Evolutionary conservation across 345 rosid species (phyloP), one percentile per base, ranked within the genome.

Genomic region (Barbarea vulgaris): DNA sequence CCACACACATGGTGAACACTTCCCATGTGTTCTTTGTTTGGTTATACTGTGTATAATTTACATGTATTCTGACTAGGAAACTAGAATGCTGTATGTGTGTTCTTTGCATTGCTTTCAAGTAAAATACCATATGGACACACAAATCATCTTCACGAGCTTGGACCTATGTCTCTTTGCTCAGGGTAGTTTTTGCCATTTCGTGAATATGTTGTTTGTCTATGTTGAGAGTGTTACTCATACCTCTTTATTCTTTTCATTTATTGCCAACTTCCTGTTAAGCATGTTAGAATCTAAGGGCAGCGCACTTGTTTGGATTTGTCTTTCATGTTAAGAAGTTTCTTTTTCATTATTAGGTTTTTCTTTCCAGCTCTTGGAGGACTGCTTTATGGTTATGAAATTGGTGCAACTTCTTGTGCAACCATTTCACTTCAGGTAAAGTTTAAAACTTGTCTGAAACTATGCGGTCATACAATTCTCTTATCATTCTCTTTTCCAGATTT

Each of bases 351-450:
- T 85, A 93, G 98, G 79, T 93, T 93, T 83, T 74, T 93, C 7
- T 93, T 93, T 83, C 98, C 98, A 17, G 98, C 98, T 74, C 86
- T 93, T n/a, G 98, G 98, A 63, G 98, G 98, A 60, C 80, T 91
- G 31, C 85, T 93, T 24, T 93, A 91, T 82, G 97, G 98, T 63
- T 93, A 93, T 73, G 98, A 93, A 78, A 93, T 93, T 71, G 96
- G 98, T 54, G 75, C 97, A 74, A 93, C 98, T 6, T 93, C 98
- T n/a, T 91, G 94, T 78, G 98, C 98, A 44, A 89, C 90, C 60
- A 88, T 93, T 79, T 83, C 93, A 42, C 73, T 93, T 34, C 81
- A 89, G 93, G 98, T 91, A 46, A 47, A 62, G 30, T 62, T 66
- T 47, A 25, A 25, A 58, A 36, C 42, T 70, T 30, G 14, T 50